A percentile compares a stretch with the other conserved stretches of the same genome.
These are phyloP conservation scores for Mrakia gelida DNA, from an alignment of 768 basidiomycete species.

Conservation along the genomic window DNA sequence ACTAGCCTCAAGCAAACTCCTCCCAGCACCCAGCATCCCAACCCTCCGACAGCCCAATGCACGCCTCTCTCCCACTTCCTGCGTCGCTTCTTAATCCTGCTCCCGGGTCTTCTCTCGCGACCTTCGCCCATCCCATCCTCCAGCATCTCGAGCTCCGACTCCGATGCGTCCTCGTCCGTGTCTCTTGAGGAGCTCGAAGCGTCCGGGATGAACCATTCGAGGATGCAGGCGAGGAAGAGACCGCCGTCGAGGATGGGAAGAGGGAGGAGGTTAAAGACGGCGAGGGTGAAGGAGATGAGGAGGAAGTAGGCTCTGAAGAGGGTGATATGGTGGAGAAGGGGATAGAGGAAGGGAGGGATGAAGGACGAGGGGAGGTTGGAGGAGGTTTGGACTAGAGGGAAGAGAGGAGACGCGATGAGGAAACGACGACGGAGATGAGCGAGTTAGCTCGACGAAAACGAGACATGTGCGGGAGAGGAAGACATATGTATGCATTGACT, in stretches of 20 bases:
- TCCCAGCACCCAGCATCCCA: slow-evolving; percentile 25
- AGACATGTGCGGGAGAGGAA: too few relatives aligned
- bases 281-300: slow-evolving; percentile 28
- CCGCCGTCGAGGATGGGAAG: slow-evolving; percentile 28
- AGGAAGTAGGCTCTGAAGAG: slow-evolving; percentile 19
- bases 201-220: slow-evolving; percentile 18
- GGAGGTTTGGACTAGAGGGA: slow-evolving; percentile 15
- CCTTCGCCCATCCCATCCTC: neutral
- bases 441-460: neutral
- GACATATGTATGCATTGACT: neutral
- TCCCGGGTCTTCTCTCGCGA: neutral
- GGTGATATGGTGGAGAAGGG: neutral
- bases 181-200: neutral
- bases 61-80: neutral
- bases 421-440: neutral
- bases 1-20: neutral
- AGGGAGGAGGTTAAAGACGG: slow-evolving; percentile 28
- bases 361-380: neutral
- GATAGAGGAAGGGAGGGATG: neutral
- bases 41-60: slow-evolving; percentile 2
- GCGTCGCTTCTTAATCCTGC: neutral
- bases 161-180: neutral
- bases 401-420: too few relatives aligned
- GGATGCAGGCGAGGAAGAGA: neutral
- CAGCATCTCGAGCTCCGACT: neutral